These are phyloP conservation scores for Massarina eburnea DNA, from an alignment of 2,329 filamentous ascomycete species.

Conservation along the genomic window DNA sequence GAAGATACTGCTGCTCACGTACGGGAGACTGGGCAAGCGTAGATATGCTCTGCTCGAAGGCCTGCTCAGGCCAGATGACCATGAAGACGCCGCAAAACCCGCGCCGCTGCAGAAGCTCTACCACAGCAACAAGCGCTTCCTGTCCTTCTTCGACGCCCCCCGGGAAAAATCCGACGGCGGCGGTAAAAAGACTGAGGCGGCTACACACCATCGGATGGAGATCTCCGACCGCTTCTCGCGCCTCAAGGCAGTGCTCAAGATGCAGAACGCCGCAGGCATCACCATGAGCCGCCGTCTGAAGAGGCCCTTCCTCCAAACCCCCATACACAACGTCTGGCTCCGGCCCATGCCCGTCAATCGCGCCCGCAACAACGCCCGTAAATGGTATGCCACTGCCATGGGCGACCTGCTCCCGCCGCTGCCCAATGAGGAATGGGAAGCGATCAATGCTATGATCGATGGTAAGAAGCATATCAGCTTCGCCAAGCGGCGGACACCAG, in stretches of 20 bases:
- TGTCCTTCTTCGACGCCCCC: conserved; percentile 36
- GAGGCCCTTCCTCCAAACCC: conserved; percentile 33
- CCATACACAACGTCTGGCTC: conserved; percentile 50
- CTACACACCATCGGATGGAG: conserved; percentile 17
- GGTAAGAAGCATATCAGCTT: conserved; percentile 34
- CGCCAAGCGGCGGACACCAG: conserved; percentile 22
- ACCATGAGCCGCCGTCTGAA: conserved; percentile 27
- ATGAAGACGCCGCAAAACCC: conserved; percentile 5
- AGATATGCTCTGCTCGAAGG: conserved; percentile 48
- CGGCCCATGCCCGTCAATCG: conserved; percentile 50
- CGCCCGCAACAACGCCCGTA: conserved; percentile 45
- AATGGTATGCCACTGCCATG: conserved; percentile 49
- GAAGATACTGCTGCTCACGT: conserved; percentile 57
- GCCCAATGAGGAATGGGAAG: conserved; percentile 47
- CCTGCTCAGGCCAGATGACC: conserved; percentile 27
- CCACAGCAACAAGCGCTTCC: conserved; percentile 30
- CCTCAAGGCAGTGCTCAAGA: conserved; percentile 30
- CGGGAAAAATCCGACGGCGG: too few species aligned
- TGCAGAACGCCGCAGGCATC: conserved; percentile 23
- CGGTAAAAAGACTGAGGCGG: conserved; percentile 8
- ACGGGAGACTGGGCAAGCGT: conserved; percentile 59
- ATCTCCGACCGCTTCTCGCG: conserved; percentile 35
- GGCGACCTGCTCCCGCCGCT: conserved; percentile 49
- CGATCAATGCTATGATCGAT: conserved; percentile 42
- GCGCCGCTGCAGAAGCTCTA: conserved; percentile 41